A percentile compares a stretch with the other conserved stretches of the same genome.
phyloP scores from a whole-genome alignment of 257 asterid species.

The Nicotiana sylvestris region DNA sequence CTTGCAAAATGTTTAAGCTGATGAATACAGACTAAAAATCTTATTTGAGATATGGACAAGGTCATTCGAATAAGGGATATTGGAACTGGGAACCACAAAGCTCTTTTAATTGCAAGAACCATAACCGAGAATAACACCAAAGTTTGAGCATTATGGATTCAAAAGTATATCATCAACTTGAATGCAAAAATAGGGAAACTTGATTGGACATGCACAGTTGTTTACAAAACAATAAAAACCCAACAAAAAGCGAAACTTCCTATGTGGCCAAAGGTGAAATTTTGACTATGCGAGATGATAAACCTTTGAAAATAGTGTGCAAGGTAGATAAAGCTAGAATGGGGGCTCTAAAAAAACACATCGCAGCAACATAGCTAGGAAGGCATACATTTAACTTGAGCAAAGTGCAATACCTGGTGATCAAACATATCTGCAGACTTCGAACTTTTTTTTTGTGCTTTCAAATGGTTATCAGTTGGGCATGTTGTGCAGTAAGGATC shows the following conservation, averaged over 20 bases:
- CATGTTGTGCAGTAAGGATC: constrained; percentile 97
- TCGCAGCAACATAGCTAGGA: background rate
- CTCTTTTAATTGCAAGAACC: background rate
- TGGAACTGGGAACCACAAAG: constrained; percentile 9
- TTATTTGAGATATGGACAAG: background rate
- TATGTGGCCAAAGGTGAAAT: background rate
- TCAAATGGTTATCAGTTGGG: constrained; percentile 54
- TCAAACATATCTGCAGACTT: constrained; percentile 53
- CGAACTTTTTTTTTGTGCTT: constrained; percentile 39
- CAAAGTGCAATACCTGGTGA: constrained; percentile 48
- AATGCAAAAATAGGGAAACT: background rate
- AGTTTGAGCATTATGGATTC: background rate
- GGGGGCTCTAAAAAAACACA: background rate
- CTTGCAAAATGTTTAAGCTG: background rate
- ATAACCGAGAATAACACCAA: background rate
- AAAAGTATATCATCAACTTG: background rate
- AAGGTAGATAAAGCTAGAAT: background rate
- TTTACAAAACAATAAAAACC: background rate
- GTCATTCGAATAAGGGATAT: background rate
- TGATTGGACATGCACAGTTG: background rate
- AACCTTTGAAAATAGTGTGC: background rate
- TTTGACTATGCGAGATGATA: background rate
- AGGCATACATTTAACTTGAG: constrained; percentile 5
- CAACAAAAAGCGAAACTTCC: background rate
- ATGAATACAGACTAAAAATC: background rate